Evolutionary conservation across 1,284 basidiomycete species (phyloP), one percentile per base, ranked within the genome.

Genomic region (Sanghuangporus weigelae): DNA sequence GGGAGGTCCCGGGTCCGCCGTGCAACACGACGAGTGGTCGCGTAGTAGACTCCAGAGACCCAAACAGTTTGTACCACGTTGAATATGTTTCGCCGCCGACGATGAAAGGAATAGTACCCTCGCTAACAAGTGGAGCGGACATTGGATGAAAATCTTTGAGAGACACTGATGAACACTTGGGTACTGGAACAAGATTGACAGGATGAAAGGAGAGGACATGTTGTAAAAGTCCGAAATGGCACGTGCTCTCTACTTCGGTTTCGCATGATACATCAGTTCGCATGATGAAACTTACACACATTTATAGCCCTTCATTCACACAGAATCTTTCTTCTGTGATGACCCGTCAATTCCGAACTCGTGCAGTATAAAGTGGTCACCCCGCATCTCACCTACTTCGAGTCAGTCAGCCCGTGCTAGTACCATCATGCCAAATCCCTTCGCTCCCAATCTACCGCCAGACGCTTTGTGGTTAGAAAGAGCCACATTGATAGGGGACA

Each of bases 1-100:
- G 76, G 0, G 73, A 69, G 36, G 75, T 59, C 16, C 81, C 82
- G 0, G 80, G 80, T 0, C 80, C 78, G 21, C 80, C 79, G 62
- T 79, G 78, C 5, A 79, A 60, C 2, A 70, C 71, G 35, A 82
- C 69, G 35, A 82, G 68, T 3, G 81, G 79, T 16, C 59, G 63
- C 23, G 16, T 19, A 6, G 65, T 69, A 7, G 69, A 67, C 50
- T 64, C 61, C 36, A 73, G 69, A 58, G 73, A 70, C 36, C 73
- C 72, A 44, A 67, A 61, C 57, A 72, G 62, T 59, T 70, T 69
- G 68, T 73, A 74, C 69, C 70, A 73, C 5, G 72, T 72, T 63
- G 21, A 48, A 26, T 58, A 58, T 11, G 42, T 58, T 31, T 58
- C 23, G 8, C 42, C 57, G 19, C n/a, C 12, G 21, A 58, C 57